Conservation (phyloP, 768 basidiomycete genomes). For the Lactarius hatsudake region DNA sequence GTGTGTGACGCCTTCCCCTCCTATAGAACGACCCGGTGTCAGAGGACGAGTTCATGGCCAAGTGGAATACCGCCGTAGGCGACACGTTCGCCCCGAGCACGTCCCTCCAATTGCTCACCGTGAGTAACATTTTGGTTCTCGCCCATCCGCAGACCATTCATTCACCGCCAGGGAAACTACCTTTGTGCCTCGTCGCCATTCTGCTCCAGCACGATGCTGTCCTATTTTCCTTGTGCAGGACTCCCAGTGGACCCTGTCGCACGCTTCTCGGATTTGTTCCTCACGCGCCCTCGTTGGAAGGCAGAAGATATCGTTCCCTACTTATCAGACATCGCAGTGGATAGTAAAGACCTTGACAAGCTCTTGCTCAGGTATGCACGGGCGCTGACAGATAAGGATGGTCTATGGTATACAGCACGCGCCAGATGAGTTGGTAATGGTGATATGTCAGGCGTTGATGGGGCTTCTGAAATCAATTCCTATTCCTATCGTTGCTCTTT, state of each 20-base stretch:
- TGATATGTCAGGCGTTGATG: no score
- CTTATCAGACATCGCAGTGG: slow-evolving; percentile 76
- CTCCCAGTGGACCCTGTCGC: slow-evolving; percentile 76
- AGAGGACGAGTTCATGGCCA: slow-evolving; percentile 52
- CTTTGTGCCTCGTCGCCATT: slow-evolving; percentile 44
- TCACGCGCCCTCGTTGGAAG: slow-evolving; percentile 73
- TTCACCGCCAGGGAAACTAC: slow-evolving; percentile 65
- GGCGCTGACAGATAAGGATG: slow-evolving; percentile 63
- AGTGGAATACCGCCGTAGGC: slow-evolving; percentile 75
- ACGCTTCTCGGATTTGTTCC: slow-evolving; percentile 87
- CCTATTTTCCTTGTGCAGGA: slow-evolving; percentile 70
- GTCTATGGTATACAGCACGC: slow-evolving; percentile 73
- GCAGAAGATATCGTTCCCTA: slow-evolving; percentile 80
- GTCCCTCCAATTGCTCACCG: slow-evolving; percentile 65
- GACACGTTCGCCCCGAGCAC: slow-evolving; percentile 68
- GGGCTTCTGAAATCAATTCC: no score
- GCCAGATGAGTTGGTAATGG: slow-evolving; percentile 36
- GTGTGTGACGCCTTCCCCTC: background rate
- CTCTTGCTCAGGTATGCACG: slow-evolving; percentile 84
- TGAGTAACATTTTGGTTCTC: slow-evolving; percentile 36
- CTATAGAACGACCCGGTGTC: slow-evolving; percentile 57
- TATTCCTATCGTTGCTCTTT: no score
- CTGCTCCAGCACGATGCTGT: slow-evolving; percentile 42
- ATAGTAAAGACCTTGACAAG: slow-evolving; percentile 84
- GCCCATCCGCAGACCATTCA: background rate